A percentile compares a stretch with the other conserved stretches of the same genome.
Conservation (phyloP, 164 flowering plant genomes). For the Macadamia integrifolia region DNA sequence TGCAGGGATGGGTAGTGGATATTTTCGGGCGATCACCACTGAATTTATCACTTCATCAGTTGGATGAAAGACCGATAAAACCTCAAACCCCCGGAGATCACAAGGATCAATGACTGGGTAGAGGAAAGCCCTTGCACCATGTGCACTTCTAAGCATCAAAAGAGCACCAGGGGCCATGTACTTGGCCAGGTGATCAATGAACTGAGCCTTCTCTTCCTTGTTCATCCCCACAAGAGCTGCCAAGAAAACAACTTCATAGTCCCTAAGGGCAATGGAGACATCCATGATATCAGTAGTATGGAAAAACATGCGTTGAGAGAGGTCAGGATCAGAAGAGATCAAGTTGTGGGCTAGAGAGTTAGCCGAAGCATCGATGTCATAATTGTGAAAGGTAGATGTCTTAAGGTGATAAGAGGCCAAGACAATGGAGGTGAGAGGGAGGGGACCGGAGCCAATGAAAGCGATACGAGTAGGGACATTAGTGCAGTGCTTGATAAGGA, state of each 20-base stretch:
- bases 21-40: constrained; percentile 64
- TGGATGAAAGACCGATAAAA: constrained; percentile 77
- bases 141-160: constrained; percentile 85
- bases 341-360: constrained; percentile 53
- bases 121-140: constrained; percentile 84
- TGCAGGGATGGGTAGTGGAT: constrained; percentile 4
- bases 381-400: constrained; percentile 66
- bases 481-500: constrained; percentile 39
- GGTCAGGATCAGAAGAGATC: constrained; percentile 52
- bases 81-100: constrained; percentile 75
- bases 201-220: constrained; percentile 46
- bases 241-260: constrained; percentile 73
- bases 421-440: constrained; percentile 83
- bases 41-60: constrained; percentile 91
- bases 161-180: constrained; percentile 78
- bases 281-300: constrained; percentile 60
- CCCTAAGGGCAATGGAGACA: constrained; percentile 35
- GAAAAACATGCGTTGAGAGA: constrained; percentile 65
- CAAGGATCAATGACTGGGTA: constrained; percentile 77
- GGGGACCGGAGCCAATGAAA: constrained; percentile 92
- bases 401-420: constrained; percentile 62
- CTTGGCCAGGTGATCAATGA: constrained; percentile 60
- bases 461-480: constrained; percentile 54
- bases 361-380: constrained; percentile 64
- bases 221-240: constrained; percentile 91